Base-by-base conservation (phyloP, 192 early-diverging fungal species). In the Backusella morwellensis region DNA sequence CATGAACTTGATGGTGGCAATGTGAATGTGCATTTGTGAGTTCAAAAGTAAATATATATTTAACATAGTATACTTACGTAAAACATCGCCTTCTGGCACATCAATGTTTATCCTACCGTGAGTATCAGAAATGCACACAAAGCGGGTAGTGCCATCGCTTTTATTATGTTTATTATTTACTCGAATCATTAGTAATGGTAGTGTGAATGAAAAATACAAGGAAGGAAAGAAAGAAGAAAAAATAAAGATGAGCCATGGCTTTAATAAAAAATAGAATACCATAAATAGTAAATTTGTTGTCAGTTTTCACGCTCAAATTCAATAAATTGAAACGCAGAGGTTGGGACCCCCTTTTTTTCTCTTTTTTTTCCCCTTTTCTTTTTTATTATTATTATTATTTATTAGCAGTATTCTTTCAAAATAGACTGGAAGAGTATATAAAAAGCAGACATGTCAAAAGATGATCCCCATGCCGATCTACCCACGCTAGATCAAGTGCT, bases 401-500 rank as follows among this genome's bases (percentile, higher is more conserved):
- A 32, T 32, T 32, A 32, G 32, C 2, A 32, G 32, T 32, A 32
- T 50, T 35, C n/a, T 50, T 32, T 41, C 44, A 69, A 69, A 38
- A 68, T 15, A 68, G 35, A 68, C 29, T 5, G 23, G 26, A 59
- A 59, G 7, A 21, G 0, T 26, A 44, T n/a, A 50, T n/a, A 50
- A 50, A 68, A 68, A 36, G 6, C 35, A 68, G 5, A 41, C 32
- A 44, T 71, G 35, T 29, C 35, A 71, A 19, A 47, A 71, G 36
- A 71, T 44, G 70, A 71, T 71, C 26, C 70, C 19, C 70, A 71
- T 71, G 70, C 36, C 23, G 76, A 81, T 9, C 83, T 94, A 68
- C 93, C 93, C 3, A 89, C 88, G n/a, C 80, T 94, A 32, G 88
- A 92, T 44, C 87, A 93, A 76, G 91, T 92, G 17, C 85, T 94